Percentiles rank a stretch among this genome's conserved stretches.
Evolutionary conservation across 1,139 yeast genomes (phyloP).

Genomic region (Arxiozyma heterogenica): DNA sequence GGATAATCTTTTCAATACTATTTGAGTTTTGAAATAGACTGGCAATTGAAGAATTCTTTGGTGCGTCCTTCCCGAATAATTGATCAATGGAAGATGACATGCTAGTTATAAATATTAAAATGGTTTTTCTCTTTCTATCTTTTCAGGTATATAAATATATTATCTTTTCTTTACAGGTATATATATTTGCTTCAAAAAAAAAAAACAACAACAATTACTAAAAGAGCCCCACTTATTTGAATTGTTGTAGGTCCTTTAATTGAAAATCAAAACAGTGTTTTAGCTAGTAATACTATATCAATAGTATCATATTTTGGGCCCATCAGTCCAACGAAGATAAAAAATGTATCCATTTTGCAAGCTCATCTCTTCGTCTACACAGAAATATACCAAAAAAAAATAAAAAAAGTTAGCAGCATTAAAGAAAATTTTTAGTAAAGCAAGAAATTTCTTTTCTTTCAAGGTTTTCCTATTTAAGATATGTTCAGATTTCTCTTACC

Average conservation of each 20-base stretch:
- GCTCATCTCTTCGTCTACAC: neutral
- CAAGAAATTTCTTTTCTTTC: neutral
- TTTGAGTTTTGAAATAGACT: neutral
- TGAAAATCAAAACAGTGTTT: too few relatives aligned
- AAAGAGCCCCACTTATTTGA: neutral
- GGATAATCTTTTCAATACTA: neutral
- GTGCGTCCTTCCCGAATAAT: constrained; percentile 31
- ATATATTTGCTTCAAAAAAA: too few relatives aligned
- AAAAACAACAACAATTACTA: too few relatives aligned
- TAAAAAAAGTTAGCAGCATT: too few relatives aligned
- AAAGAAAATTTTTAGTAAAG: neutral
- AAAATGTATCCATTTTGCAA: neutral
- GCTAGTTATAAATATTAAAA: neutral
- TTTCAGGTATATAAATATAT: too few relatives aligned
- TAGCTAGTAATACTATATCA: neutral
- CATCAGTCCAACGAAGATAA: neutral
- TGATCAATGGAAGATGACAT: constrained; percentile 32
- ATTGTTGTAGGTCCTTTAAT: too few relatives aligned
- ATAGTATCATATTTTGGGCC: too few relatives aligned
- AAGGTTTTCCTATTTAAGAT: neutral
- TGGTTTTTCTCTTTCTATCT: neutral
- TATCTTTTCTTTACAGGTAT: neutral
- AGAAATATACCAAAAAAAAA: too few relatives aligned
- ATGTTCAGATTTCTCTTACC: neutral
- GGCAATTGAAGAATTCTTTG: neutral